Evolutionary conservation across 2,329 filamentous ascomycete genomes (phyloP).

Genomic region (Sarocladium brachiariae): DNA sequence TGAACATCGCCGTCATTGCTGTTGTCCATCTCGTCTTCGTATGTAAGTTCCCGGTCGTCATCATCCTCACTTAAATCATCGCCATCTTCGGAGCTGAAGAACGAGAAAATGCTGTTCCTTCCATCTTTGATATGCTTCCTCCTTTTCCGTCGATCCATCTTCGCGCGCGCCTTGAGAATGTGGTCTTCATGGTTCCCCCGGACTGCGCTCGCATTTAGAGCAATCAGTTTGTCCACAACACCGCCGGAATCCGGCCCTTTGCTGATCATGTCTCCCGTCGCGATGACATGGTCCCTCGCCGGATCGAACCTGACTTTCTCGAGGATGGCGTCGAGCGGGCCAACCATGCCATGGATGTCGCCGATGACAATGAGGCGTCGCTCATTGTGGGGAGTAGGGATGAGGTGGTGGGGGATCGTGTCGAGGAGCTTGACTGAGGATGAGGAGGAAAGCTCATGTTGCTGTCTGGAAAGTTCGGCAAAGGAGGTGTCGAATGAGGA

Average conservation of each 20-base stretch:
- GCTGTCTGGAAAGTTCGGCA: not conserved
- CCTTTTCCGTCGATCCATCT: conserved; percentile 7
- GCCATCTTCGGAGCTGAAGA: conserved; percentile 13
- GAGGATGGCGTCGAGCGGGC: conserved; percentile 60
- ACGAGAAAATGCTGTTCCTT: not conserved
- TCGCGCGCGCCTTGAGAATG: conserved; percentile 54
- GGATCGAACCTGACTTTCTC: conserved; percentile 55
- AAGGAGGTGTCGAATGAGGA: conserved; percentile 8
- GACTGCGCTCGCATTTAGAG: conserved; percentile 69
- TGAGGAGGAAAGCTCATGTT: not conserved
- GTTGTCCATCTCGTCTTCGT: conserved; percentile 18
- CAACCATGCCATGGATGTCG: conserved; percentile 84
- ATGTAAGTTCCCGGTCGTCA: conserved; percentile 16
- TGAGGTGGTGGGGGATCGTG: conserved; percentile 21
- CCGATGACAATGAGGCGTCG: conserved; percentile 74
- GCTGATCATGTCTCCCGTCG: conserved; percentile 72
- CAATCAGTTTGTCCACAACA: conserved; percentile 69
- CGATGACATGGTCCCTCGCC: conserved; percentile 61
- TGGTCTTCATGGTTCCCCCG: conserved; percentile 91
- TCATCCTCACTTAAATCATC: not conserved
- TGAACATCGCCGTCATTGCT: conserved; percentile 19
- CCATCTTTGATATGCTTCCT: conserved; percentile 9
- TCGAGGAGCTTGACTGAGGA: conserved; percentile 18
- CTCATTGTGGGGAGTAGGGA: conserved; percentile 28
- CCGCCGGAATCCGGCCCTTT: conserved; percentile 80